A percentile compares a stretch with the other conserved stretches of the same genome.
Evolutionary conservation across 306 rosid genomes (phyloP).

Genomic region (barrel medic (Medicago truncatula)): MtrunA17r5.0-ANR NC_053048.1:46827001-46827500

Average conservation of each 20-base stretch:
- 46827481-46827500: background rate
- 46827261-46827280: slow-evolving; percentile 59
- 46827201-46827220: slow-evolving; percentile 79
- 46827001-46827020: slow-evolving; percentile 83
- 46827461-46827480: slow-evolving; percentile 72
- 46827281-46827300: slow-evolving; percentile 84
- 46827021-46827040: slow-evolving; percentile 77
- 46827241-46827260: slow-evolving; percentile 78
- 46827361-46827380: slow-evolving; percentile 65
- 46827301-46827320: slow-evolving; percentile 72
- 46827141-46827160: slow-evolving; percentile 66
- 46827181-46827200: slow-evolving; percentile 82
- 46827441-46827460: slow-evolving; percentile 65
- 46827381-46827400: slow-evolving; percentile 61
- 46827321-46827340: slow-evolving; percentile 69
- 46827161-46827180: slow-evolving; percentile 65
- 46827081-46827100: slow-evolving; percentile 73
- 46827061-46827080: slow-evolving; percentile 74
- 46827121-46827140: slow-evolving; percentile 80
- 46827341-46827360: slow-evolving; percentile 77
- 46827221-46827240: slow-evolving; percentile 73
- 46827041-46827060: slow-evolving; percentile 65
- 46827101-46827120: slow-evolving; percentile 78
- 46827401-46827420: slow-evolving; percentile 74
- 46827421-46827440: slow-evolving; percentile 67